Evolutionary conservation across 148 eudicot species (phyloP), one percentile per base, ranked within the genome.

Genomic region (Persicaria tinctoria): DNA sequence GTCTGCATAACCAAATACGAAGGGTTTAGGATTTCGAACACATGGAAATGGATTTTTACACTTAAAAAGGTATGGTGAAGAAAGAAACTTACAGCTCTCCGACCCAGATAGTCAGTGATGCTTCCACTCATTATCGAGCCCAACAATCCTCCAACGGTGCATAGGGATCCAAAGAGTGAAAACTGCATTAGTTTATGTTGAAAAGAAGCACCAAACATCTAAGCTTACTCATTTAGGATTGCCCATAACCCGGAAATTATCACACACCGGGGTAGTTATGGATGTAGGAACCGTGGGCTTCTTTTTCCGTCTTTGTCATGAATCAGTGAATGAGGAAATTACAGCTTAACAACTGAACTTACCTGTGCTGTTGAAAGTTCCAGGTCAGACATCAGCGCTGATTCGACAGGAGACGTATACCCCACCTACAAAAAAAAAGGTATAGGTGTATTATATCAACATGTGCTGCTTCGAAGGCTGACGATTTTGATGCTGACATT

Each of bases 161-260:
- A 4, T 14, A 81, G 63, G n/a, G 86, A 81, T 74, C 77, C 81
- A 41, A 84, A 84, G 14, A 84, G 23, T 59, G 86, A 84, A 77
- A 46, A 84, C 86, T 84, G 70, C 80, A 83, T 32, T 32, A 32
- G 41, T 32, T 32, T 32, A 32, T 32, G 41, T 32, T 32, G 1
- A 32, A 32, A 32, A 32, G 41, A 32, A 32, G 41, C 41, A 51
- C 55, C 55, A 51, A 11, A 13, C 55, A 51, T 51, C 55, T 51
- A 16, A 51, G 14, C 55, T 11, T 51, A 51, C 16, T 51, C 55
- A 13, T 2, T 4, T 51, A 51, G 12, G 55, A 12, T 51, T 51
- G 55, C 55, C 16, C 55, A 51, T 55, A 18, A 55, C n/a, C 18
- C 18, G 6, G 20, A 16, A 14, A 55, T 55, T 1, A 51, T 51